Evolutionary conservation across 2,329 filamentous ascomycete genomes (phyloP).

Genomic region (Drechslerella dactyloides): DNA sequence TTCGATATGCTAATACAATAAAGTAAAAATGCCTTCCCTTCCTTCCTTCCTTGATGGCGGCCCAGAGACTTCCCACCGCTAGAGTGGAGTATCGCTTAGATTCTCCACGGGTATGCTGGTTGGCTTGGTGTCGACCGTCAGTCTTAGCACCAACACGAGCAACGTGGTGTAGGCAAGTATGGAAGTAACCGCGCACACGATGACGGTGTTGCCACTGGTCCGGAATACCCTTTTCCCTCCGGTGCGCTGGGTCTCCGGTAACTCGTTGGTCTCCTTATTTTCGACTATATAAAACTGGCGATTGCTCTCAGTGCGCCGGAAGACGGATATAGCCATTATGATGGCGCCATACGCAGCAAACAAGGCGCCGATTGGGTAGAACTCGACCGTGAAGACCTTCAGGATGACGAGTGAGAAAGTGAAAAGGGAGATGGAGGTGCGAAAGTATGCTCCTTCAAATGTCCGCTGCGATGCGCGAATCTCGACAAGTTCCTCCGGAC

Average conservation of each 20-base stretch:
- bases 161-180: conserved; percentile 24
- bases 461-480: conserved; percentile 93
- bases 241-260: conserved; percentile 17
- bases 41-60: too few relatives aligned
- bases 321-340: conserved; percentile 80
- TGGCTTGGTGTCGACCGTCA: conserved; percentile 29
- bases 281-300: conserved; percentile 77
- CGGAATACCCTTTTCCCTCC: conserved; percentile 38
- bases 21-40: too few relatives aligned
- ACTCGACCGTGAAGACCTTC: conserved; percentile 95
- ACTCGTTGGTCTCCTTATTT: conserved; percentile 43
- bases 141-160: conserved; percentile 20
- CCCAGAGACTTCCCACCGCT: conserved; percentile 7
- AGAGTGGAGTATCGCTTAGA: conserved; percentile 23
- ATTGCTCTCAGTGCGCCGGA: conserved; percentile 89
- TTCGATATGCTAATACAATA: too few relatives aligned
- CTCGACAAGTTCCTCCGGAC: conserved; percentile 84
- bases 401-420: conserved; percentile 92
- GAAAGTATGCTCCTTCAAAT: conserved; percentile 95
- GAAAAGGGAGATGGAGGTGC: conserved; percentile 92
- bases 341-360: conserved; percentile 91
- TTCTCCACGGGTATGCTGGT: conserved; percentile 6
- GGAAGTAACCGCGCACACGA: conserved; percentile 39
- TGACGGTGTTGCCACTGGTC: conserved; percentile 49
- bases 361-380: conserved; percentile 94